Percentiles rank a stretch among this genome's conserved stretches.
Evolutionary conservation across 352 stramenopile genomes (phyloP).

Genomic region (Globisporangium nagaii): DNA sequence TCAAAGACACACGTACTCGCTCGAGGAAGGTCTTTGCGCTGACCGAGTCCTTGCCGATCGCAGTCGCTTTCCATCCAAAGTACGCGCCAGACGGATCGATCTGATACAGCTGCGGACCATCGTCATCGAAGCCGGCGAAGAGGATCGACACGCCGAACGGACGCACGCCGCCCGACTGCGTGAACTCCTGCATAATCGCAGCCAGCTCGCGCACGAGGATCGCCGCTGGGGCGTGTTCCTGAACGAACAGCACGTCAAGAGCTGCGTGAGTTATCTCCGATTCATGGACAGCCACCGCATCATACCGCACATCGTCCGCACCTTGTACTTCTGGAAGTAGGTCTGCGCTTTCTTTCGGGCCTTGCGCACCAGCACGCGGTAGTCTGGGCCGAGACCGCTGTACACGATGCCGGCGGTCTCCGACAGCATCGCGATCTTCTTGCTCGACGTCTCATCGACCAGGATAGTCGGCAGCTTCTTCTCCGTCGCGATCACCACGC

Average conservation of each 20-base stretch:
- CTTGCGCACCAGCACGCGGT: slow-evolving; percentile 96
- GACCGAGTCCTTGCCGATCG: slow-evolving; percentile 97
- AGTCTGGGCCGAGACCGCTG: slow-evolving; percentile 97
- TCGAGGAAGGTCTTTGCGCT: slow-evolving; percentile 99
- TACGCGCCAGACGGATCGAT: slow-evolving; percentile 98
- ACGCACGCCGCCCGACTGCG: slow-evolving; percentile 94
- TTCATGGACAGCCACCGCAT: too few relatives aligned
- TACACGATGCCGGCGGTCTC: slow-evolving; percentile 94
- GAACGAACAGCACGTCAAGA: slow-evolving; percentile 14
- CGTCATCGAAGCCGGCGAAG: slow-evolving; percentile 96
- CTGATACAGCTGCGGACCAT: slow-evolving; percentile 97
- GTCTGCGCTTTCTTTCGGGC: slow-evolving; percentile 94
- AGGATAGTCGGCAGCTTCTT: slow-evolving; percentile 97
- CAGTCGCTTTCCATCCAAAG: slow-evolving; percentile 99
- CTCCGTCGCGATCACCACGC: slow-evolving; percentile 98
- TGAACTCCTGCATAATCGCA: slow-evolving; percentile 99
- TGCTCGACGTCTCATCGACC: slow-evolving; percentile 93
- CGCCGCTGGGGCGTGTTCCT: slow-evolving; percentile 90
- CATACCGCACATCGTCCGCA: slow-evolving; percentile 8
- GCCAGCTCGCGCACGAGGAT: slow-evolving; percentile 97
- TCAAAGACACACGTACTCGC: slow-evolving; percentile 94
- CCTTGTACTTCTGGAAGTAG: slow-evolving; percentile 95
- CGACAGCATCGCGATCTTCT: slow-evolving; percentile 96
- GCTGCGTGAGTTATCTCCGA: too few relatives aligned
- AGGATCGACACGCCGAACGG: slow-evolving; percentile 99